Base-by-base conservation (phyloP, 495 filamentous ascomycete species). In the Parachaetomium inaequale region DNA sequence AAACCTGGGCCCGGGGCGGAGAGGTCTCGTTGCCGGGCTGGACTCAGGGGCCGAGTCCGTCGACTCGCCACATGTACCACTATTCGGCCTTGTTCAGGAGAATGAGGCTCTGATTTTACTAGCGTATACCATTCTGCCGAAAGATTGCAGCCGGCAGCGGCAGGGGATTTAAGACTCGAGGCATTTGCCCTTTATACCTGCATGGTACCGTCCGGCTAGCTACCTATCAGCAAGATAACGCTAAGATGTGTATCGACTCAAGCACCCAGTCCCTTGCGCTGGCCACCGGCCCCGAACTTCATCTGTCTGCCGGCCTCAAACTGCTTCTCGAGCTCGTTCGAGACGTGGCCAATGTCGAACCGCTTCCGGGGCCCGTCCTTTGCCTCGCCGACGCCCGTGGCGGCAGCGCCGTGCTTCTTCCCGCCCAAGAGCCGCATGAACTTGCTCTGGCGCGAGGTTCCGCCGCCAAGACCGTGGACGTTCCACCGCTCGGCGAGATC, bases 291-390 rank as follows among this genome's bases (percentile, higher is more conserved):
- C 55, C 83, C 83, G 32, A 81, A 76, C 73, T 86, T 87, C 75
- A 83, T 79, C 59, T 73, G 76, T 62, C 85, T 81, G n/a, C 85
- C 81, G 5, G 73, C 71, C 42, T 82, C 75, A 59, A 82, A 87
- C 64, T 86, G 85, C 56, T 75, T 79, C 68, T 87, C 82, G 12
- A 87, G 74, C 50, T 86, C 84, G 34, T 74, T 72, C 52, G 85
- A 78, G 25, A 81, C 73, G 53, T 74, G 68, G 29, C 69, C 71
- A 26, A 78, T 68, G 51, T 81, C 68, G 50, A 70, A 59, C 51
- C 55, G 68, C 45, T 51, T 59, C 56, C 63, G 64, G 7, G 65
- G 10, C 7, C 38, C 54, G 40, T 66, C 70, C 29, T 66, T 67
- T 10, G 64, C 62, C 3, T 64, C 31, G 2, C 61, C 28, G 0